Evolutionary conservation across 192 early-diverging fungal species (phyloP).

Genomic region (Backusella sp.): DNA sequence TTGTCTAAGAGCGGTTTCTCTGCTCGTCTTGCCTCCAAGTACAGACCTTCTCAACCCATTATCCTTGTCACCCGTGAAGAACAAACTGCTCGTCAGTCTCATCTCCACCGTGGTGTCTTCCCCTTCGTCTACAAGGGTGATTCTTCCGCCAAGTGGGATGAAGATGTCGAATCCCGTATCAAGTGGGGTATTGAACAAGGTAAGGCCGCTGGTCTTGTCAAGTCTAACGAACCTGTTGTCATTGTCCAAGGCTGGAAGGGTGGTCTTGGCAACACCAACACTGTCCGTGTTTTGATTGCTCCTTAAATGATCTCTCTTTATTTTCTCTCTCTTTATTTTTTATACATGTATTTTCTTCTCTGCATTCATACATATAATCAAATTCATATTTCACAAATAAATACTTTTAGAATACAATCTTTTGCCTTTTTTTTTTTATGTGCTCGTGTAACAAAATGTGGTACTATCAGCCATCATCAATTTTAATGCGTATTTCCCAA

Average conservation of each 20-base stretch:
- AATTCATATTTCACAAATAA: conserved; percentile 7
- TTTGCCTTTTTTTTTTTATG: no score
- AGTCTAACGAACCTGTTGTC: conserved; percentile 70
- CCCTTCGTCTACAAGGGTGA: conserved; percentile 59
- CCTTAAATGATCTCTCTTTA: conserved; percentile 7
- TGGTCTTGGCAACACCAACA: conserved; percentile 82
- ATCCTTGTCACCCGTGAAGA: conserved; percentile 79
- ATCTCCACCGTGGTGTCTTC: conserved; percentile 71
- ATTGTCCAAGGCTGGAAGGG: conserved; percentile 87
- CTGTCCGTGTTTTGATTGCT: conserved; percentile 66
- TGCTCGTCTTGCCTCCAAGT: conserved; percentile 84
- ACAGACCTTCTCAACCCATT: conserved; percentile 87
- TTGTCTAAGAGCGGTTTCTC: conserved; percentile 84
- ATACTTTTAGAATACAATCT: background rate
- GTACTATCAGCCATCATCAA: background rate
- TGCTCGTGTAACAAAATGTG: background rate
- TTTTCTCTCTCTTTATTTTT: background rate
- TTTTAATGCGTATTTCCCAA: background rate
- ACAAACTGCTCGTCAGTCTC: conserved; percentile 66
- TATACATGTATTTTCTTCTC: background rate
- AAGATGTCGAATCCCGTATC: conserved; percentile 70
- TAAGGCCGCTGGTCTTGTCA: conserved; percentile 60
- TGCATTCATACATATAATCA: conserved; percentile 9
- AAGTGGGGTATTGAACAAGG: conserved; percentile 67
- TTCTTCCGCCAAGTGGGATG: conserved; percentile 50